Conservation (phyloP, 768 basidiomycete genomes). For the Mycena sanguinolenta region DNA sequence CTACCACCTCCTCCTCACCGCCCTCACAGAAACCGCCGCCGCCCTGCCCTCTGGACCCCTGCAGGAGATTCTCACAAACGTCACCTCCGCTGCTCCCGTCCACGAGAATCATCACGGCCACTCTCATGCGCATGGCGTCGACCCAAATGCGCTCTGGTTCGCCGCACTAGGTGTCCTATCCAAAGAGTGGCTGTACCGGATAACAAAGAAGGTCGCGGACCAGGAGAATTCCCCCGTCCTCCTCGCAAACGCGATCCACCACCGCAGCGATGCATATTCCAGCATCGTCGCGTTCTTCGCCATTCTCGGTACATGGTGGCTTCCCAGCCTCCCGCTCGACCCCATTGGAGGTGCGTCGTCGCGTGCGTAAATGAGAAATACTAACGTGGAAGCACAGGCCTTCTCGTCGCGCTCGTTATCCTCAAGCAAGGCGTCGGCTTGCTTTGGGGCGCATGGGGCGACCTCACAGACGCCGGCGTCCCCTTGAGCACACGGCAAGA, state of each 20-base stretch:
- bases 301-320: conserved; percentile 90
- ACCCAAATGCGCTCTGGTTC: conserved; percentile 98
- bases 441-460: conserved; percentile 77
- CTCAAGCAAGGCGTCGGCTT: conserved; percentile 81
- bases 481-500: conserved; percentile 65
- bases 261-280: conserved; percentile 97
- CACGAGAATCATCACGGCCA: conserved; percentile 68
- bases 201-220: conserved; percentile 91
- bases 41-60: conserved; percentile 73
- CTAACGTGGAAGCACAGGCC: conserved; percentile 57
- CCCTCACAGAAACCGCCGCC: conserved; percentile 75
- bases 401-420: conserved; percentile 92
- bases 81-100: conserved; percentile 68
- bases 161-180: conserved; percentile 82
- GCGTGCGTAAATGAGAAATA: not conserved
- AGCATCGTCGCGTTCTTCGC: conserved; percentile 92
- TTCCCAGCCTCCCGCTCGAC: conserved; percentile 90
- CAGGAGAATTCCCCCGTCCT: conserved; percentile 93
- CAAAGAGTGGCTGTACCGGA: conserved; percentile 95
- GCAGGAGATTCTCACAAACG: conserved; percentile 71
- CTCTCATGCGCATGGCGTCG: conserved; percentile 63
- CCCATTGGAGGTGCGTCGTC: conserved; percentile 85
- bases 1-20: conserved; percentile 59
- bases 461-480: conserved; percentile 88
- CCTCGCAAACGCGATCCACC: conserved; percentile 96